phyloP scores from a whole-genome alignment of 2,329 filamentous ascomycete genomes.

The Colletotrichum destructivum region DNA sequence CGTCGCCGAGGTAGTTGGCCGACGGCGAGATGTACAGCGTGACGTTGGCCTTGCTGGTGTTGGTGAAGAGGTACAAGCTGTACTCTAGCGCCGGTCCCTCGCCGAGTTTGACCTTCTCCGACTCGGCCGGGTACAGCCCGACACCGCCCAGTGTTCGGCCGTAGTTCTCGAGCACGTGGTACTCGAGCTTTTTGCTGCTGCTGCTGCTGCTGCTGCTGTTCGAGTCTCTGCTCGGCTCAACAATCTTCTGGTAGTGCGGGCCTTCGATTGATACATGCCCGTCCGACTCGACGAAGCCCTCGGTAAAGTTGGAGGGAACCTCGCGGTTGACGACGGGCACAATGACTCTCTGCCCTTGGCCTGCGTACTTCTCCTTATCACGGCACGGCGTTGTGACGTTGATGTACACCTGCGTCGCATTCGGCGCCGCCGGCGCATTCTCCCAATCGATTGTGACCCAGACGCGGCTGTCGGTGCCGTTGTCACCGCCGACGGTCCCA shows the following conservation, averaged over 20 bases:
- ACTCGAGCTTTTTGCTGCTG: constrained; percentile 49
- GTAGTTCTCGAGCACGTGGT: constrained; percentile 67
- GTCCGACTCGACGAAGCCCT: constrained; percentile 76
- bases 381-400: constrained; percentile 65
- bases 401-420: constrained; percentile 64
- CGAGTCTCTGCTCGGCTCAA: constrained; percentile 45
- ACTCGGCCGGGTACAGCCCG: constrained; percentile 67
- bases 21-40: constrained; percentile 67
- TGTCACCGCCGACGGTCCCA: constrained; percentile 64
- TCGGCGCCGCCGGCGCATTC: constrained; percentile 69
- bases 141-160: constrained; percentile 73
- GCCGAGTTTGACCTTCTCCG: constrained; percentile 63
- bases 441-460: constrained; percentile 69
- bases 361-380: constrained; percentile 59
- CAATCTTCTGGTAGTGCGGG: constrained; percentile 63
- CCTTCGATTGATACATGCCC: constrained; percentile 70
- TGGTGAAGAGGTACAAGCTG: constrained; percentile 73
- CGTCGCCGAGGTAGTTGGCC: constrained; percentile 67
- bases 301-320: constrained; percentile 65
- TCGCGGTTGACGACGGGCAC: constrained; percentile 68
- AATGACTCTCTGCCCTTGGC: constrained; percentile 61
- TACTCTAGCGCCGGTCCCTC: constrained; percentile 72
- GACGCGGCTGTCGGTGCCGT: constrained; percentile 67
- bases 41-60: constrained; percentile 59
- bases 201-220: constrained; percentile 27